A percentile compares a stretch with the other conserved stretches of the same genome.
Evolutionary conservation across 208 protist genomes (phyloP).

Genomic region (Crithidia sp.): DNA sequence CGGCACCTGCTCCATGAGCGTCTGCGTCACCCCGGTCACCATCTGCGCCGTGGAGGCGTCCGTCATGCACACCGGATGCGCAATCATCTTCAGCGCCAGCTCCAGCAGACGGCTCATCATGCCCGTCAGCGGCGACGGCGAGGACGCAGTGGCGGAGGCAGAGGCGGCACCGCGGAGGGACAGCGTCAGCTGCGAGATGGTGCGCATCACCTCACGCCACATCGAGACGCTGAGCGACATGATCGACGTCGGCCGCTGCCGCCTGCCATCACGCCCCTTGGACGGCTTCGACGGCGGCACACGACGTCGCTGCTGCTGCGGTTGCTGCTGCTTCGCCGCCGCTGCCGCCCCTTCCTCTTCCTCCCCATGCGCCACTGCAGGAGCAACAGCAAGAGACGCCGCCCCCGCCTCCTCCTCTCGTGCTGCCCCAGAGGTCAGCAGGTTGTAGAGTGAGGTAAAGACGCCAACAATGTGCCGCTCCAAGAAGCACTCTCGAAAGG

Average conservation of each 20-base stretch:
- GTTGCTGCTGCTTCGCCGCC: neutral
- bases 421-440: conserved; percentile 59
- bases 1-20: conserved; percentile 38
- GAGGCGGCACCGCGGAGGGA: conserved; percentile 14
- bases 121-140: conserved; percentile 9
- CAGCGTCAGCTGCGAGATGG: conserved; percentile 61
- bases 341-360: conserved; percentile 11
- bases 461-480: conserved; percentile 61
- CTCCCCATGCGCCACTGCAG: neutral
- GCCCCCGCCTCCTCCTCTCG: conserved; percentile 18
- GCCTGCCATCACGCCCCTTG: conserved; percentile 9
- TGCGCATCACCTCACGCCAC: conserved; percentile 89
- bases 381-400: neutral
- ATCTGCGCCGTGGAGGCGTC: conserved; percentile 58
- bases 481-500: conserved; percentile 63
- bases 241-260: conserved; percentile 33
- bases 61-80: conserved; percentile 72
- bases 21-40: conserved; percentile 33
- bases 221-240: conserved; percentile 81
- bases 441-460: conserved; percentile 70
- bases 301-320: neutral
- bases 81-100: conserved; percentile 81
- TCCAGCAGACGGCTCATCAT: conserved; percentile 82
- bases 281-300: neutral
- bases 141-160: neutral